phyloP scores from a whole-genome alignment of 345 rosid genomes.

The Trapa incisa region DNA sequence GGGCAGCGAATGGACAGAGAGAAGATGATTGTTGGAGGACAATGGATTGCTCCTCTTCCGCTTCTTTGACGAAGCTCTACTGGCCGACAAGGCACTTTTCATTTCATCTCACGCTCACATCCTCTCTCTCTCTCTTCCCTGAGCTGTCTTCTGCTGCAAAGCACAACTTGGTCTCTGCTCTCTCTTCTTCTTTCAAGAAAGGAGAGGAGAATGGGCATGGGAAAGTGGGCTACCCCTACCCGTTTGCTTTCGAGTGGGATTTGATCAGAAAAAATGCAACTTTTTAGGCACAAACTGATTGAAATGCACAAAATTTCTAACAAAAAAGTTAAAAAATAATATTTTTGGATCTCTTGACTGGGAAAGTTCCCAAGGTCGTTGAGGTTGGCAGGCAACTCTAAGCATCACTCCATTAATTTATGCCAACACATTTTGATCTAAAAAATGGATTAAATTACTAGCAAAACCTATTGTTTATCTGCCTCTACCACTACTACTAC shows the following conservation, averaged over 20 bases:
- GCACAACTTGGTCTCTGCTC: not conserved
- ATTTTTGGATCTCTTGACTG: constrained; percentile 1
- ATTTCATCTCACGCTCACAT: not conserved
- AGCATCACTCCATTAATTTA: not conserved
- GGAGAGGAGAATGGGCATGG: not conserved
- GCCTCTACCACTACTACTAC: too few species aligned
- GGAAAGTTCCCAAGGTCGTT: not conserved
- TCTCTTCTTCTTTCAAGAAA: not conserved
- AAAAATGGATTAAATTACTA: not conserved
- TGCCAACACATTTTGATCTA: not conserved
- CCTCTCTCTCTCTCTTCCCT: not conserved
- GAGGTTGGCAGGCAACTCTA: not conserved
- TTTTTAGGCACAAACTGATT: not conserved
- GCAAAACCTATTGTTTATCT: not conserved
- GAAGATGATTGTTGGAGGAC: not conserved
- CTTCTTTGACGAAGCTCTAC: not conserved
- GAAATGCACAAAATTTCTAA: not conserved
- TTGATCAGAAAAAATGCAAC: not conserved
- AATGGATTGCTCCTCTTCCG: not conserved
- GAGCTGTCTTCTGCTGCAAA: not conserved
- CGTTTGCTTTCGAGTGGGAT: constrained; percentile 1
- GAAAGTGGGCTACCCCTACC: not conserved
- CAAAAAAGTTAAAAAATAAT: not conserved
- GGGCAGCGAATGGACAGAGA: not conserved
- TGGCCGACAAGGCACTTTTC: constrained; percentile 1